These are phyloP conservation scores for Pestalotiopsis sp. DNA, from an alignment of 2,329 filamentous ascomycete species.

Conservation along the genomic window DNA sequence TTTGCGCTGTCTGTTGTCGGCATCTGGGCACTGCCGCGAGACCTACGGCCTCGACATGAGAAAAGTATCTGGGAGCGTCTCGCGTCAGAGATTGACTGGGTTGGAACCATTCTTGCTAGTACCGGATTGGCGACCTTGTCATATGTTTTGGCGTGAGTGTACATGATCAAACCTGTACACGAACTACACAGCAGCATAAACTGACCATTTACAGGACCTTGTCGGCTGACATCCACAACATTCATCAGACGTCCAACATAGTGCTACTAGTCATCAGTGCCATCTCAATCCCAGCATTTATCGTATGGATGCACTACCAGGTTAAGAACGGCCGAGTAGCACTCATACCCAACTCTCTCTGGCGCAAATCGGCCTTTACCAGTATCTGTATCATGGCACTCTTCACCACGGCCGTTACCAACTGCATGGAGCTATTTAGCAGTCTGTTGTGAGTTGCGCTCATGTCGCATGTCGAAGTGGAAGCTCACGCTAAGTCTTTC, in stretches of 20 bases:
- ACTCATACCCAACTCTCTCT: conserved; percentile 62
- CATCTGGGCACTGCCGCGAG: conserved; percentile 6
- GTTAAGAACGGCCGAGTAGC: conserved; percentile 50
- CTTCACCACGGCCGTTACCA: conserved; percentile 2
- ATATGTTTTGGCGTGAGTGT: conserved; percentile 44
- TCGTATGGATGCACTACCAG: conserved; percentile 57
- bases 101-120: conserved; percentile 43
- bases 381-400: conserved; percentile 26
- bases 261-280: conserved; percentile 46
- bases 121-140: conserved; percentile 43
- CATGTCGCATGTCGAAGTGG: background rate
- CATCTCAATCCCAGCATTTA: conserved; percentile 49
- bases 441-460: conserved; percentile 5
- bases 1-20: background rate
- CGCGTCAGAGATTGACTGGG: conserved; percentile 47
- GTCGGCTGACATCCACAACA: conserved; percentile 2
- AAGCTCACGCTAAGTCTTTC: background rate
- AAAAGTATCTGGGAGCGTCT: background rate
- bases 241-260: conserved; percentile 44
- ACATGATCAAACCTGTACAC: background rate
- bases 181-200: background rate
- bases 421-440: conserved; percentile 11
- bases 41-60: background rate
- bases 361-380: conserved; percentile 58
- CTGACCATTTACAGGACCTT: background rate